Conservation (phyloP, 495 filamentous ascomycete species). For the Oleoguttula mirabilis region DNA sequence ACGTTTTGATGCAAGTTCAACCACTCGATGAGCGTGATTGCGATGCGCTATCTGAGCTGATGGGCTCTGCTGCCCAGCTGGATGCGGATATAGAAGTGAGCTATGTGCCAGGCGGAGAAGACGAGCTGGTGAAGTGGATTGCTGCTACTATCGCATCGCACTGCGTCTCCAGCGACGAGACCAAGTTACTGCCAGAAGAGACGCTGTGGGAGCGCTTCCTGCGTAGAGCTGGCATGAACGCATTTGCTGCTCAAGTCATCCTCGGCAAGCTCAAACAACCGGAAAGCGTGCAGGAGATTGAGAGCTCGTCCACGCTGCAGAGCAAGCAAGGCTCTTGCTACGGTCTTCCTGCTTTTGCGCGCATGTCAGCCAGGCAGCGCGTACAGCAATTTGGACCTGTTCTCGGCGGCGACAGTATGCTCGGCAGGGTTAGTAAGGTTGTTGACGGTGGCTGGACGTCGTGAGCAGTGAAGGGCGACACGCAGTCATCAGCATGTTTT, state of each 20-base stretch:
- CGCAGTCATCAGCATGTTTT: too few species aligned
- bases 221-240: constrained; percentile 62
- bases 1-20: neutral
- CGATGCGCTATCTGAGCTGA: constrained; percentile 43
- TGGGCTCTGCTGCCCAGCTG: constrained; percentile 37
- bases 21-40: constrained; percentile 34
- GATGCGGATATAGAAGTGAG: constrained; percentile 33
- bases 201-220: constrained; percentile 60
- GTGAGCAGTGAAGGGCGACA: too few species aligned
- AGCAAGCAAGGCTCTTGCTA: constrained; percentile 12
- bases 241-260: constrained; percentile 64
- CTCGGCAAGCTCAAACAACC: constrained; percentile 38
- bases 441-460: constrained; percentile 30
- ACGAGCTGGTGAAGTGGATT: constrained; percentile 47
- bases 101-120: constrained; percentile 47
- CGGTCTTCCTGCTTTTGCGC: constrained; percentile 46
- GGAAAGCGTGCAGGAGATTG: neutral
- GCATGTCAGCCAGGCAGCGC: constrained; percentile 40
- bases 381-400: constrained; percentile 30
- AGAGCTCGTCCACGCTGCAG: neutral
- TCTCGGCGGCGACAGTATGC: constrained; percentile 41
- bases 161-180: constrained; percentile 14
- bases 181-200: constrained; percentile 31
- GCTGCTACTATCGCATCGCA: constrained; percentile 36
- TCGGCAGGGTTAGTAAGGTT: constrained; percentile 37